Base-by-base conservation (phyloP, 768 basidiomycete genomes). In the Cubamyces sp. region DNA sequence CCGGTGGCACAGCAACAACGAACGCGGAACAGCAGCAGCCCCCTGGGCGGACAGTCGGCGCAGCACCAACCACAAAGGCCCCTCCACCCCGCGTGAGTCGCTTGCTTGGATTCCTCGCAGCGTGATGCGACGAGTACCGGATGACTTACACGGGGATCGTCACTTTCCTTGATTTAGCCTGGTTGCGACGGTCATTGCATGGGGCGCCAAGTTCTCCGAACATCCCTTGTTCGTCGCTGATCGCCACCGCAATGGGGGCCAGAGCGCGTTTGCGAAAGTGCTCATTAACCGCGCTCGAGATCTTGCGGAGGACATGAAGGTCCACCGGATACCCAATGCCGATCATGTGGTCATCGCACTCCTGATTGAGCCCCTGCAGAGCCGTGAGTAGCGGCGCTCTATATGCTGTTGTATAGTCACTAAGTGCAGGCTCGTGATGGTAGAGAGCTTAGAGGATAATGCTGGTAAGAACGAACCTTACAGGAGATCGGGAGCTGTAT, bases 131-230 rank as follows among this genome's bases (percentile, higher is more conserved):
- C 56, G 47, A 37, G 21, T 46, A 23, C 46, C 52, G 6, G n/a
- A 55, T 46, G 49, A 53, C 49, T 40, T 16, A 25, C 63, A 37
- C 28, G 18, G 34, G 14, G 48, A 14, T 26, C 14, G 8, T 15
- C 51, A 19, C 34, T n/a, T 37, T 34, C 15, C 70, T 74, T 41
- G 79, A 80, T 28, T 34, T 80, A 72, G 71, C 5, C 79, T 95
- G 21, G 83, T 96, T 53, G 95, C 95, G 6, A 89, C 91, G 1
- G 88, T 95, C 9, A 78, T 97, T 54, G 92, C 94, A 0, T 96
- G 91, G 90, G 95, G 95, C 28, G 88, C 92, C 40, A 94, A 94
- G 68, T 96, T 96, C 73, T 94, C 93, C 3, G 95, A 97, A 69
- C 92, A 96, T 71, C 88, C 90, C 0, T 75, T 94, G 62, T 85